phyloP scores from a whole-genome alignment of 2,329 filamentous ascomycete species.

The Fusarium sp. region DNA sequence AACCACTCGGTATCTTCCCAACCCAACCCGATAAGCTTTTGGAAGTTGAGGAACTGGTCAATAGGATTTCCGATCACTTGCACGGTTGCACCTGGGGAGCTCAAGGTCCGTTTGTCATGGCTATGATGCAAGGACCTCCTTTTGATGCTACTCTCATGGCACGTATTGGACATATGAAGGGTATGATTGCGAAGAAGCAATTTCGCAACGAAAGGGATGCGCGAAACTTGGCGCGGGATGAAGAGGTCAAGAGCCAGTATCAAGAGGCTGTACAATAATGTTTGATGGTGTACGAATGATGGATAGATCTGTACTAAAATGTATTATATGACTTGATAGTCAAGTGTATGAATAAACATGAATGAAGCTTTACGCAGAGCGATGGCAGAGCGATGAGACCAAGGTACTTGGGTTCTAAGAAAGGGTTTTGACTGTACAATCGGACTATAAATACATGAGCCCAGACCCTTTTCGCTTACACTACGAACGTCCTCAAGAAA shows the following conservation, averaged over 20 bases:
- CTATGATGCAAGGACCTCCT: conserved; percentile 52
- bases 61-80: conserved; percentile 48
- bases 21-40: conserved; percentile 57
- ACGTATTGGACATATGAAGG: conserved; percentile 36
- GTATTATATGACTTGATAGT: background rate
- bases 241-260: background rate
- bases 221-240: background rate
- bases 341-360: background rate
- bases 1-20: conserved; percentile 68
- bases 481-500: too few species aligned
- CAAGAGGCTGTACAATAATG: background rate
- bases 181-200: conserved; percentile 10
- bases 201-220: background rate
- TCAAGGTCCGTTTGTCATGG: conserved; percentile 54
- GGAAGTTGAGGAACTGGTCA: conserved; percentile 41
- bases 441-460: too few species aligned
- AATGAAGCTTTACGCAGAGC: background rate
- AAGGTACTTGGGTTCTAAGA: too few species aligned
- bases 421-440: too few species aligned
- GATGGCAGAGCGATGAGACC: background rate
- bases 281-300: background rate
- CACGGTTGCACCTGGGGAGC: conserved; percentile 52
- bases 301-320: background rate
- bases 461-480: too few species aligned
- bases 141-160: conserved; percentile 46